Evolutionary conservation across 225 moss, liverwort and hornwort species (phyloP).

Genomic region (Ulota crispa): DNA sequence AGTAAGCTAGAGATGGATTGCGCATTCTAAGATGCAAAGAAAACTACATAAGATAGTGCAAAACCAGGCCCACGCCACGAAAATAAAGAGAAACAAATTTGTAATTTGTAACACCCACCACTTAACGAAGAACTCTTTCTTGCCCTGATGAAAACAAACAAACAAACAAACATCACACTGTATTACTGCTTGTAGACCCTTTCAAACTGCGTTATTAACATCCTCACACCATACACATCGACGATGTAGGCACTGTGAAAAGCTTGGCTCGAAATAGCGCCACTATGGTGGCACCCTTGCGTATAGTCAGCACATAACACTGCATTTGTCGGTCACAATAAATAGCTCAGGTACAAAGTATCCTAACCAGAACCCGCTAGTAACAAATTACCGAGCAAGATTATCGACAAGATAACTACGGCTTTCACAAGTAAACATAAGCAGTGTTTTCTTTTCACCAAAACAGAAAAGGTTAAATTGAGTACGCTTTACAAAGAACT

Average conservation of each 20-base stretch:
- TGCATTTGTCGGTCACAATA: conserved; percentile 1
- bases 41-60: not conserved
- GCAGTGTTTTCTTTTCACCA: not conserved
- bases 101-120: conserved; percentile 58
- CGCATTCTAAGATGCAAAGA: conserved; percentile 1
- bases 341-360: not conserved
- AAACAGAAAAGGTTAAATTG: not conserved
- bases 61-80: not conserved
- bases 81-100: not conserved
- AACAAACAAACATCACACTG: conserved; percentile 25
- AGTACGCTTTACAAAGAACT: not conserved
- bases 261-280: not conserved
- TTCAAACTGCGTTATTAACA: conserved; percentile 4
- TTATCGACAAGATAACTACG: not conserved
- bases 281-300: not conserved
- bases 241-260: not conserved
- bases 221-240: conserved; percentile 17
- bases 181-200: conserved; percentile 14
- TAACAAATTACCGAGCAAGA: not conserved
- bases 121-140: conserved; percentile 87
- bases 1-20: not conserved
- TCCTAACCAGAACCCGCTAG: not conserved
- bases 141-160: conserved; percentile 57
- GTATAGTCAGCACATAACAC: not conserved
- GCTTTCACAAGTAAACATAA: not conserved